A percentile compares a stretch with the other conserved stretches of the same genome.
Conservation (phyloP, 176 grass and related monocot genomes). For the Oryza glaberrima region DNA sequence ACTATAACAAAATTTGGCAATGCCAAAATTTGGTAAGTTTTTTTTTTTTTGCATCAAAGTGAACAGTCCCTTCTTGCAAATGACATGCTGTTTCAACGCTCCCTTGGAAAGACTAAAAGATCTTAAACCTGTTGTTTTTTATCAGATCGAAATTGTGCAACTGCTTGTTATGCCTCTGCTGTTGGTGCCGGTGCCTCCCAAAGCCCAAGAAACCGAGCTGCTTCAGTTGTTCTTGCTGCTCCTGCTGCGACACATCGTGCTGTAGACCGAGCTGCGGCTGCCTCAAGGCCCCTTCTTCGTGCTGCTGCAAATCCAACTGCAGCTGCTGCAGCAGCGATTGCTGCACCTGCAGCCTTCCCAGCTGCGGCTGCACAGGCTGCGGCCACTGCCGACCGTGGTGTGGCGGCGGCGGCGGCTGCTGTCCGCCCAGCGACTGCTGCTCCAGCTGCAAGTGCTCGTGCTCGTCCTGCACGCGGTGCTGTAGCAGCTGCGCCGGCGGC, state of each 20-base stretch:
- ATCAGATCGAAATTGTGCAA: constrained; percentile 64
- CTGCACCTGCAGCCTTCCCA: constrained; percentile 46
- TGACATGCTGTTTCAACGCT: not conserved
- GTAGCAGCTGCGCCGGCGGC: not conserved
- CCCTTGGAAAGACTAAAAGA: not conserved
- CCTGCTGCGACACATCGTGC: constrained; percentile 42
- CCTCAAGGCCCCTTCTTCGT: not conserved
- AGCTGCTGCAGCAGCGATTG: constrained; percentile 24
- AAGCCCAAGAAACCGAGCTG: constrained; percentile 37
- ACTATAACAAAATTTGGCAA: too few relatives aligned
- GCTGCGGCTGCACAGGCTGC: constrained; percentile 26
- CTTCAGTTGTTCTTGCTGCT: constrained; percentile 49
- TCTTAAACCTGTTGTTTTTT: not conserved
- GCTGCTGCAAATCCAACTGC: constrained; percentile 35
- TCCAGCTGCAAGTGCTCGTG: not conserved
- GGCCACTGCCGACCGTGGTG: constrained; percentile 23
- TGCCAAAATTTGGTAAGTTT: too few relatives aligned
- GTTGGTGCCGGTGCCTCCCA: constrained; percentile 50
- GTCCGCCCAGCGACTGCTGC: not conserved
- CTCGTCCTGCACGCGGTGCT: not conserved
- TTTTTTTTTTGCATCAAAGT: too few relatives aligned
- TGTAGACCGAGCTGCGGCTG: constrained; percentile 48
- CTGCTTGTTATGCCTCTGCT: constrained; percentile 64
- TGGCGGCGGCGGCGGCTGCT: constrained; percentile 29
- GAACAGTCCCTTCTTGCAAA: not conserved